Conservation (phyloP, 768 basidiomycete genomes). For the Rhodosporidiobolus odoratus region DNA sequence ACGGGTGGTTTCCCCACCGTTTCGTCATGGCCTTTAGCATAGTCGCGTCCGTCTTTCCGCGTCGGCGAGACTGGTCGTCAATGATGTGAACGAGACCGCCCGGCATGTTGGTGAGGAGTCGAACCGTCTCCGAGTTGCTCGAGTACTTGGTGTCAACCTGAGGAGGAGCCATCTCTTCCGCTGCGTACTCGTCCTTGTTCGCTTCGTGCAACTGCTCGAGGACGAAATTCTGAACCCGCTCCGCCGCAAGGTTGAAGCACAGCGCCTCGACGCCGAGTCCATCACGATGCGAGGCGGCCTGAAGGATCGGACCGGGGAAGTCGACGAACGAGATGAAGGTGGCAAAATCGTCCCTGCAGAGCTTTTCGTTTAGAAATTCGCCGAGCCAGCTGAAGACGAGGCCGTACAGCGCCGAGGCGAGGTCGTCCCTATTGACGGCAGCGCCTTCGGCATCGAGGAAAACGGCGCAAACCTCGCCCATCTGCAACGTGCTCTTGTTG, state of each 20-base stretch:
- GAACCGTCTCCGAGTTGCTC: slow-evolving; percentile 83
- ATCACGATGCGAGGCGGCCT: slow-evolving; percentile 60
- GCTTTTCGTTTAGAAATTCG: slow-evolving; percentile 89
- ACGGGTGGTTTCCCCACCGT: slow-evolving; percentile 87
- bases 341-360: slow-evolving; percentile 83
- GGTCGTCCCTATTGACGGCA: slow-evolving; percentile 84
- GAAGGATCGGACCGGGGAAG: slow-evolving; percentile 78
- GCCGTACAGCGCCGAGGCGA: slow-evolving; percentile 87
- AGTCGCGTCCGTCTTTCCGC: slow-evolving; percentile 84
- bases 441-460: slow-evolving; percentile 93
- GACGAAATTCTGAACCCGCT: slow-evolving; percentile 76
- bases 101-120: slow-evolving; percentile 74
- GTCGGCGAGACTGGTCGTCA: slow-evolving; percentile 86
- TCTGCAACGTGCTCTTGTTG: slow-evolving; percentile 85
- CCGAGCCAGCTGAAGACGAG: slow-evolving; percentile 94
- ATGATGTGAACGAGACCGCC: slow-evolving; percentile 94
- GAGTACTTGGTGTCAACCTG: slow-evolving; percentile 63
- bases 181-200: slow-evolving; percentile 73
- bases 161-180: slow-evolving; percentile 73
- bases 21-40: slow-evolving; percentile 94
- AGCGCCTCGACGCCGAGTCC: slow-evolving; percentile 74
- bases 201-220: slow-evolving; percentile 74
- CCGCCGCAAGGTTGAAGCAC: slow-evolving; percentile 92
- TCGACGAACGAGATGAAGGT: slow-evolving; percentile 89
- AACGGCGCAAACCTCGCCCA: slow-evolving; percentile 94